Conservation (phyloP, 305 asterid genomes). For the Fraxinus dipetala region DNA sequence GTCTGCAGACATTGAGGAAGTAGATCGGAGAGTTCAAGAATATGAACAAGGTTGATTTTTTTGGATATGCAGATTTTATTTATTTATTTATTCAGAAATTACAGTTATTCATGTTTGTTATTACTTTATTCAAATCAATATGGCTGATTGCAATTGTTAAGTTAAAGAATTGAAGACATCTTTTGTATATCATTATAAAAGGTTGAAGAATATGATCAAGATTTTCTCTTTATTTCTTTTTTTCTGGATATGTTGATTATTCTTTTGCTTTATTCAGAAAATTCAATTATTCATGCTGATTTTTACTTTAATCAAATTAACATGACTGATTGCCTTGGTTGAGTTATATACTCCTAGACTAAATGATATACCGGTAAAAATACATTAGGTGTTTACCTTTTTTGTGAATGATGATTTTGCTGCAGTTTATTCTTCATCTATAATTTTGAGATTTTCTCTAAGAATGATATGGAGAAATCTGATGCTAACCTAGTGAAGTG, state of each 20-base stretch:
- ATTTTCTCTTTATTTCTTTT: constrained; percentile 27
- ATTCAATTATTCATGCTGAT: constrained; percentile 32
- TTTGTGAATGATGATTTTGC: constrained; percentile 2
- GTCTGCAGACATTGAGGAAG: constrained; percentile 98
- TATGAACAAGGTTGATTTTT: constrained; percentile 77
- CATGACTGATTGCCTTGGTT: neutral
- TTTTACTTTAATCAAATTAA: constrained; percentile 19
- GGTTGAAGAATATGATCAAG: constrained; percentile 93
- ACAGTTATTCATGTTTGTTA: neutral
- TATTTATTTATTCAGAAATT: neutral
- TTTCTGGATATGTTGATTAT: neutral
- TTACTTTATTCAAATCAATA: neutral
- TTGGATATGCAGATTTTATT: neutral
- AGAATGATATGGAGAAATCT: neutral
- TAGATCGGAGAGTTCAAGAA: constrained; percentile 81
- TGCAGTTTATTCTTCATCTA: neutral
- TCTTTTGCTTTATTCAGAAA: neutral
- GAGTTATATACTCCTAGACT: neutral
- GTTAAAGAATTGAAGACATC: neutral
- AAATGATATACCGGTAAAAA: neutral
- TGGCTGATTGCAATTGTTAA: neutral
- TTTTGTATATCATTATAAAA: constrained; percentile 31
- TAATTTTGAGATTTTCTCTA: neutral
- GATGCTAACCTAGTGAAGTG: neutral
- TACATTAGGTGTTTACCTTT: constrained; percentile 4